Evolutionary conservation across 2,329 filamentous ascomycete species (phyloP), one percentile per base, ranked within the genome.

Genomic region (Colletotrichum sp.): DNA sequence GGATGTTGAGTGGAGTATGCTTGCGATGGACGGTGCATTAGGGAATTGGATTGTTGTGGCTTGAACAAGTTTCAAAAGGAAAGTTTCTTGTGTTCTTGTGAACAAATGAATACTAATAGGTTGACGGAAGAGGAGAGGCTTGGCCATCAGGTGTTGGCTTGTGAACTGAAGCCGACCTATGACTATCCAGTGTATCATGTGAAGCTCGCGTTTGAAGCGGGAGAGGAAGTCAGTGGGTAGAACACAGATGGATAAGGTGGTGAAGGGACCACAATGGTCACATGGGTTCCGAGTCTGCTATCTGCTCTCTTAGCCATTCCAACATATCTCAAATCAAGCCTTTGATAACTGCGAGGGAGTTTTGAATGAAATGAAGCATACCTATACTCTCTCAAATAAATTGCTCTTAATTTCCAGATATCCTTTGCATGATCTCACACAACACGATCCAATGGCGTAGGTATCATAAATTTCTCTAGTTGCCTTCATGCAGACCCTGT

Each of bases 321-420:
- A 18, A 18, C 36, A 4, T 0, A 10, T 43, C 16, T 0, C 0
- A 43, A 5, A 18, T 43, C 0, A 16, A 18, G 36, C 4, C 36
- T 43, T 43, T 43, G 16, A 43, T 43, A 9, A 43, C 16, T 43
- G 36, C 36, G 2, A 18, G 14, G 0, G 36, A 39, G 36, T 43
- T n/a, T 9, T 10, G 16, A 43, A 43, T 2, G 16, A 10, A 43
- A 1, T 43, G 16, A 43, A 43, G 16, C 16, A 18, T 36, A 36
- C 34, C 32, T 8, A 7, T 39, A 2, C 16, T 9, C 16, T 39
- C 36, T 18, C 8, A 10, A 39, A 1, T 18, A 16, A 8, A 16
- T 4, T 4, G 14, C 36, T 39, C 36, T 39, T 39, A 2, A 8
- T 39, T 16, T 39, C 14, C 36, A 39, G 36, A 18, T 39, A 39